Percentiles rank a stretch among this genome's conserved stretches.
These are phyloP conservation scores for Panaeolus cyanescens DNA, from an alignment of 768 basidiomycete genomes.

Conservation along the genomic window DNA sequence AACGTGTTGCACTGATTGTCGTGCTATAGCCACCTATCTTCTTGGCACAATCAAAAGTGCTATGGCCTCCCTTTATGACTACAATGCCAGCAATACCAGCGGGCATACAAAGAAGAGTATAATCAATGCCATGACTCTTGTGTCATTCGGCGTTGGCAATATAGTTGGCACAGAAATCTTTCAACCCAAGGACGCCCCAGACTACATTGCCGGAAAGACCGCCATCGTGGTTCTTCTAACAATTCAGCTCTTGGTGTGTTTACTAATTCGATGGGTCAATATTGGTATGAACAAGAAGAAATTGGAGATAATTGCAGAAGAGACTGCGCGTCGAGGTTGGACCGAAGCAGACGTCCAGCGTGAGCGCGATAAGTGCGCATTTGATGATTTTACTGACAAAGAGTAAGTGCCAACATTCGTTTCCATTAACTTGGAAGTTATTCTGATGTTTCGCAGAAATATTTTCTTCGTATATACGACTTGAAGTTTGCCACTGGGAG, in stretches of 20 bases:
- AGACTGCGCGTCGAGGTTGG: constrained; percentile 54
- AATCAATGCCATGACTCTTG: constrained; percentile 60
- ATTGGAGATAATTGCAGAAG: constrained; percentile 36
- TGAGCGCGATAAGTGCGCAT: constrained; percentile 62
- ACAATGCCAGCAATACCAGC: constrained; percentile 64
- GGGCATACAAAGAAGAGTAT: constrained; percentile 73
- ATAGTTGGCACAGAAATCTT: constrained; percentile 67
- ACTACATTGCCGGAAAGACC: constrained; percentile 67
- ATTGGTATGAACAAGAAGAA: constrained; percentile 53
- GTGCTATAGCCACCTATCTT: constrained; percentile 44
- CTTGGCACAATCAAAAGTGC: constrained; percentile 61
- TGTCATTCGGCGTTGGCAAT: constrained; percentile 57
- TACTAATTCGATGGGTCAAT: constrained; percentile 57
- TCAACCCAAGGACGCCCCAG: constrained; percentile 60
- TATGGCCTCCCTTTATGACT: constrained; percentile 61
- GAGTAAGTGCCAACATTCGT: constrained; percentile 50
- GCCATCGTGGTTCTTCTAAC: constrained; percentile 62
- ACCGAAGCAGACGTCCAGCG: constrained; percentile 56
- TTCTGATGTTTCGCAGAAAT: constrained; percentile 39
- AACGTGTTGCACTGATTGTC: too few relatives aligned
- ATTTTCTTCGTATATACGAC: constrained; percentile 60
- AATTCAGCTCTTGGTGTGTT: constrained; percentile 49
- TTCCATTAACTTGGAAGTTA: neutral
- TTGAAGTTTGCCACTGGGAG: too few relatives aligned
- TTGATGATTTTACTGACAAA: constrained; percentile 64